These are phyloP conservation scores for Vigna trinervia DNA, from an alignment of 306 rosid genomes.

Conservation along the genomic window DNA sequence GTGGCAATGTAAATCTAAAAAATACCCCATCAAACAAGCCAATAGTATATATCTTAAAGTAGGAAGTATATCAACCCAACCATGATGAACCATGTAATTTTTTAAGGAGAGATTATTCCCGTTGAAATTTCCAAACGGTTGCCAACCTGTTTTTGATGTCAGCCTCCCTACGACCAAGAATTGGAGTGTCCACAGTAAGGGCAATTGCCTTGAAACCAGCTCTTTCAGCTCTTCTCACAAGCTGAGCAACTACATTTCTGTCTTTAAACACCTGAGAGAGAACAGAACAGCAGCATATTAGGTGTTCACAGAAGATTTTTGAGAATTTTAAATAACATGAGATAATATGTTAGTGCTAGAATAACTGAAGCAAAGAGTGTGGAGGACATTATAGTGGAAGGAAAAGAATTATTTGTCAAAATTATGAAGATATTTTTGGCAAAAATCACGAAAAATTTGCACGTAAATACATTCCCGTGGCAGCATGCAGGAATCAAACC, in stretches of 20 bases:
- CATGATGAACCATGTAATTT: slow-evolving; percentile 12
- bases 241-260: slow-evolving; percentile 81
- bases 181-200: slow-evolving; percentile 93
- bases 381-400: slow-evolving; percentile 20
- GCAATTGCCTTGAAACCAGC: slow-evolving; percentile 99
- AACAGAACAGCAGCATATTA: slow-evolving; percentile 17
- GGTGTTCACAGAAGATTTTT: slow-evolving; percentile 8
- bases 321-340: slow-evolving; percentile 4
- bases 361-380: slow-evolving; percentile 26
- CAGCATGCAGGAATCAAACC: slow-evolving; percentile 27
- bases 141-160: slow-evolving; percentile 93
- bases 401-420: slow-evolving; percentile 18
- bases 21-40: slow-evolving; percentile 37
- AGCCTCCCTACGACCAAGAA: slow-evolving; percentile 95
- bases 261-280: slow-evolving; percentile 71
- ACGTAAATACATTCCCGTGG: slow-evolving; percentile 9
- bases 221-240: slow-evolving; percentile 93
- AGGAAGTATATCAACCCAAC: slow-evolving; percentile 29
- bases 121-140: slow-evolving; percentile 27
- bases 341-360: neutral
- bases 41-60: slow-evolving; percentile 3
- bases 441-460: slow-evolving; percentile 6
- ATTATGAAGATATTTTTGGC: neutral
- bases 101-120: neutral
- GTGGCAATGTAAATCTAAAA: slow-evolving; percentile 79